A percentile compares a stretch with the other conserved stretches of the same genome.
phyloP scores from a whole-genome alignment of 1,284 basidiomycete species.

The Cutaneotrichosporon dermatis region DNA sequence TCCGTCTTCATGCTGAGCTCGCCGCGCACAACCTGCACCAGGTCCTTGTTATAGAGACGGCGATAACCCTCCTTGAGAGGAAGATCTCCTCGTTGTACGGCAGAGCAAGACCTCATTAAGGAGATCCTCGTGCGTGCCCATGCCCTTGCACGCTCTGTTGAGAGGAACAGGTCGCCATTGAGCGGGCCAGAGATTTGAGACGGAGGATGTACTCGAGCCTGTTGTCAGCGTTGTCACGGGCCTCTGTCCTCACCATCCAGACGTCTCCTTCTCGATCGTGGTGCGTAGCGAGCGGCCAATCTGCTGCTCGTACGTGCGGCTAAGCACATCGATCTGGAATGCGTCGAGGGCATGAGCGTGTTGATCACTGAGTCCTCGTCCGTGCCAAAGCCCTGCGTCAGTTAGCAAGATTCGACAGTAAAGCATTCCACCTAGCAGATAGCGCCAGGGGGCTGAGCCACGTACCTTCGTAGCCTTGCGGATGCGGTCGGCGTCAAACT shows the following conservation, averaged over 20 bases:
- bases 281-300: constrained; percentile 38
- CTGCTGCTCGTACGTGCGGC: constrained; percentile 44
- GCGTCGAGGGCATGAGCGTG: constrained; percentile 44
- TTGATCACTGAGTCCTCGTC: constrained; percentile 47
- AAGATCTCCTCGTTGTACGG: constrained; percentile 49
- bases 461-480: constrained; percentile 49
- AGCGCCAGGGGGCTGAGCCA: neutral
- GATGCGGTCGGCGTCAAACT: constrained; percentile 47
- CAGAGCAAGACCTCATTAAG: constrained; percentile 47
- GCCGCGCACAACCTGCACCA: constrained; percentile 40
- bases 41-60: constrained; percentile 42
- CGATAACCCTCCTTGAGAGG: constrained; percentile 47
- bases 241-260: constrained; percentile 35
- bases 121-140: constrained; percentile 49
- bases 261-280: constrained; percentile 49
- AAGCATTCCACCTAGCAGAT: too few relatives aligned
- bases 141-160: constrained; percentile 44
- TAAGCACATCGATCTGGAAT: constrained; percentile 46
- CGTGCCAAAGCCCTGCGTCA: constrained; percentile 45
- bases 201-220: constrained; percentile 48
- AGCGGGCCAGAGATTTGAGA: constrained; percentile 47
- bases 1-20: constrained; percentile 51
- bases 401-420: neutral
- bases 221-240: neutral
- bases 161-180: constrained; percentile 41